Conservation (phyloP, 495 filamentous ascomycete species). For the Aeminium ludgeri region DNA sequence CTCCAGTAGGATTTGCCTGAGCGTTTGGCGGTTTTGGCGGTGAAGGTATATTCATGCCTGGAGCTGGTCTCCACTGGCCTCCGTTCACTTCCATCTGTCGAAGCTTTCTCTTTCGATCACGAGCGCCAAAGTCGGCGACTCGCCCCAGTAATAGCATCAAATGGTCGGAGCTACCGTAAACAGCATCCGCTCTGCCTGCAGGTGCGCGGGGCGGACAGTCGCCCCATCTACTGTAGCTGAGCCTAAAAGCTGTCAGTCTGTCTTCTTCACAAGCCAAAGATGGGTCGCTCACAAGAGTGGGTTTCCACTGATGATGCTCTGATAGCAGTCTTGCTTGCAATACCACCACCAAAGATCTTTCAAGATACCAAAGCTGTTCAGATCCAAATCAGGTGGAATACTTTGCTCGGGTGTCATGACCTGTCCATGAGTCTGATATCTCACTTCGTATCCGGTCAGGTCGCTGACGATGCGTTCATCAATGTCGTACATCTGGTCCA, state of each 20-base stretch:
- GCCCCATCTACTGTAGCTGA: conserved; percentile 63
- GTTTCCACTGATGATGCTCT: conserved; percentile 78
- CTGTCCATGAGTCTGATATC: conserved; percentile 21
- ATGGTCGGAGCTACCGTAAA: conserved; percentile 78
- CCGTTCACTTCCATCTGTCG: conserved; percentile 37
- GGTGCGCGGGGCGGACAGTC: conserved; percentile 72
- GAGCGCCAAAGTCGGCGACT: conserved; percentile 61
- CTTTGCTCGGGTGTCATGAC: conserved; percentile 10
- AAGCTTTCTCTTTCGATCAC: conserved; percentile 64
- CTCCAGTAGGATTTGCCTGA: no score
- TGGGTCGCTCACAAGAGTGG: conserved; percentile 52
- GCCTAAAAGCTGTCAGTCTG: conserved; percentile 30
- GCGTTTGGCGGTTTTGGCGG: conserved; percentile 4
- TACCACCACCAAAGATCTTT: conserved; percentile 96
- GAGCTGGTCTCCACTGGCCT: conserved; percentile 40
- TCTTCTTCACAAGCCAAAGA: neutral
- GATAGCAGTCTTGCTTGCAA: conserved; percentile 78
- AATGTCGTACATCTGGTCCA: conserved; percentile 17
- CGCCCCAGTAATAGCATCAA: conserved; percentile 67
- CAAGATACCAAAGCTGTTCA: conserved; percentile 50
- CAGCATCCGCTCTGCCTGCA: conserved; percentile 59
- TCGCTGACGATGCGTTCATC: conserved; percentile 23
- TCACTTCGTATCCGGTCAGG: conserved; percentile 21
- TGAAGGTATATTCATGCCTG: conserved; percentile 25
- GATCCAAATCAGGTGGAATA: conserved; percentile 15